phyloP scores from a whole-genome alignment of 768 basidiomycete genomes.

The Megacollybia marginata region DNA sequence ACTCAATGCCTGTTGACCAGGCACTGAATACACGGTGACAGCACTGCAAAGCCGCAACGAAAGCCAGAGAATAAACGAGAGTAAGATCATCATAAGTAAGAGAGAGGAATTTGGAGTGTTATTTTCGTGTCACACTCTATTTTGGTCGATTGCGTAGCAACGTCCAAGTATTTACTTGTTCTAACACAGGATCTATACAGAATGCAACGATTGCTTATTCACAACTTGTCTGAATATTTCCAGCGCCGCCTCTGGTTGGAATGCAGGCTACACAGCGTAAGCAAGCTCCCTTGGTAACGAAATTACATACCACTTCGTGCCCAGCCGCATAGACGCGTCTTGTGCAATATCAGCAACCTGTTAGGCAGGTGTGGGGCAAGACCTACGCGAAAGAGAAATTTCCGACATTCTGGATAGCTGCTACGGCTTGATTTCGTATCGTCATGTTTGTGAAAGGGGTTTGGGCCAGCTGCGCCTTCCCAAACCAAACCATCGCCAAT shows the following conservation, averaged over 20 bases:
- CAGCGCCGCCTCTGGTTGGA: constrained; percentile 50
- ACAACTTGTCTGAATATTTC: constrained; percentile 55
- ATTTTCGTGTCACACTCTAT: no score
- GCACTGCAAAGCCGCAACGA: no score
- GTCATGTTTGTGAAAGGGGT: constrained; percentile 48
- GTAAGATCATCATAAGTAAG: no score
- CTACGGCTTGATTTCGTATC: constrained; percentile 41
- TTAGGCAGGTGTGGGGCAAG: background rate
- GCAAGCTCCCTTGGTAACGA: constrained; percentile 1
- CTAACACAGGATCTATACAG: constrained; percentile 22
- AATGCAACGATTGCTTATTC: constrained; percentile 44
- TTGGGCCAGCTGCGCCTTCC: constrained; percentile 28
- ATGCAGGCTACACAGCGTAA: constrained; percentile 38
- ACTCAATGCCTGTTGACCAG: no score
- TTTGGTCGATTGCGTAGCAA: no score
- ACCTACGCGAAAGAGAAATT: constrained; percentile 64
- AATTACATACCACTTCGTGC: constrained; percentile 50
- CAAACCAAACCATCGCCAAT: constrained; percentile 39
- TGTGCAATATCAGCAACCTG: background rate
- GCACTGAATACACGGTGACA: no score
- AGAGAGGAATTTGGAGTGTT: no score
- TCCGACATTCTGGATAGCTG: constrained; percentile 56
- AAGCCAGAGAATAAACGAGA: no score
- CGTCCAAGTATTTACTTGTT: no score
- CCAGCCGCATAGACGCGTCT: constrained; percentile 53